A percentile compares a stretch with the other conserved stretches of the same genome.
These are phyloP conservation scores for Monilinia vaccinii-corymbosi DNA, from an alignment of 2,329 filamentous ascomycete genomes.

Conservation along the genomic window DNA sequence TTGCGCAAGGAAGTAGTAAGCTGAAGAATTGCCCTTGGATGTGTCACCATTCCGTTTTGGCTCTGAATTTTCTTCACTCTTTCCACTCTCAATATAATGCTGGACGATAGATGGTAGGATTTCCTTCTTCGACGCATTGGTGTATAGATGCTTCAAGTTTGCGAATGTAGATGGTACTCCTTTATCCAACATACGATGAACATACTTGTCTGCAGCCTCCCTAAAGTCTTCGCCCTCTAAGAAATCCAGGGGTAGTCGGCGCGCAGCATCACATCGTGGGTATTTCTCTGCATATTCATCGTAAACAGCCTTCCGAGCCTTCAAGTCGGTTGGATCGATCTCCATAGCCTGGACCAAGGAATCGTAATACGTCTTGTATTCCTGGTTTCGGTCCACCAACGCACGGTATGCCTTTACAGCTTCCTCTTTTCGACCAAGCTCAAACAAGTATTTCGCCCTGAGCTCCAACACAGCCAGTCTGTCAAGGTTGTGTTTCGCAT, in stretches of 20 bases:
- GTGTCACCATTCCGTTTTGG: conserved; percentile 36
- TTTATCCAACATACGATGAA: conserved; percentile 78
- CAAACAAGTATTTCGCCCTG: conserved; percentile 73
- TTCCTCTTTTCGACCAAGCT: conserved; percentile 68
- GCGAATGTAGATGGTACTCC: conserved; percentile 94
- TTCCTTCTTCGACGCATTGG: conserved; percentile 67
- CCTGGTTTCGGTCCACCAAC: conserved; percentile 77
- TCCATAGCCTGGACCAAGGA: conserved; percentile 62
- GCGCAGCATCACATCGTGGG: conserved; percentile 74
- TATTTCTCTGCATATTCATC: conserved; percentile 73
- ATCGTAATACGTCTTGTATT: conserved; percentile 80
- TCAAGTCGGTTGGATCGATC: conserved; percentile 50
- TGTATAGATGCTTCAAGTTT: conserved; percentile 90
- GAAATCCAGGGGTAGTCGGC: conserved; percentile 83
- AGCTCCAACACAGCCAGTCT: conserved; percentile 77
- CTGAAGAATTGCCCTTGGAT: conserved; percentile 63
- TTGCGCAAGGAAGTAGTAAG: conserved; percentile 88
- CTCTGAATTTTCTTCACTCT: conserved; percentile 36
- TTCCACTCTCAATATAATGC: conserved; percentile 59
- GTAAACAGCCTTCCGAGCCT: conserved; percentile 65
- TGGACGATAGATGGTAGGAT: conserved; percentile 67
- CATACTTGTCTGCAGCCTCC: conserved; percentile 66
- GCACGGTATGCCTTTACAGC: conserved; percentile 73
- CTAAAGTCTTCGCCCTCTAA: conserved; percentile 73
- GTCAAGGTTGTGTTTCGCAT: conserved; percentile 72